phyloP scores from a whole-genome alignment of 371 early-diverging fungal genomes.

The Apophysomyces elegans region DNA sequence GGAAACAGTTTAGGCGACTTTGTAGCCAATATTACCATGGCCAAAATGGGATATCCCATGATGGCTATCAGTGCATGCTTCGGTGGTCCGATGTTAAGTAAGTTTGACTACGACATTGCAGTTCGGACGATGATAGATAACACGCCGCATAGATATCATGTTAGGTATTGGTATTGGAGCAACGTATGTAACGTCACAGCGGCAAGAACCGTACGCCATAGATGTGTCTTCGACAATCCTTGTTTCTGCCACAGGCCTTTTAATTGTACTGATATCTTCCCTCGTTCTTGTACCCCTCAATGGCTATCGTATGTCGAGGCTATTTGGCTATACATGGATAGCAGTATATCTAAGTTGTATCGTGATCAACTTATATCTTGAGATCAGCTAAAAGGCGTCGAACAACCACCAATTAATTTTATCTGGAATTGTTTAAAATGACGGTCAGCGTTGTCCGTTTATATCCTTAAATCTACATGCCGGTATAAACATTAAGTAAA shows the following conservation, averaged over 20 bases:
- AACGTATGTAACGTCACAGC: conserved; percentile 55
- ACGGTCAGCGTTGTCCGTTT: too few species aligned
- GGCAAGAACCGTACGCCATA: conserved; percentile 49
- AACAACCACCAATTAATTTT: background rate
- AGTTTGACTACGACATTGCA: conserved; percentile 16
- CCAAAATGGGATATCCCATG: conserved; percentile 79
- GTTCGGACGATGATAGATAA: background rate
- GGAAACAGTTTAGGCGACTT: conserved; percentile 89
- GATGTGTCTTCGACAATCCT: conserved; percentile 57
- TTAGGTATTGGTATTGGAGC: conserved; percentile 78
- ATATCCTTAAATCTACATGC: too few species aligned
- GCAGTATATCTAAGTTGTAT: conserved; percentile 56
- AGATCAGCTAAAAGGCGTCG: conserved; percentile 31
- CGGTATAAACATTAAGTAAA: too few species aligned
- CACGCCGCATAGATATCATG: conserved; percentile 60
- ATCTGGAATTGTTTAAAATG: background rate
- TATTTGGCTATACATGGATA: conserved; percentile 59
- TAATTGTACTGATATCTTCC: conserved; percentile 48
- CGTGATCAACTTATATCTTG: conserved; percentile 53
- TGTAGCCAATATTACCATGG: conserved; percentile 84
- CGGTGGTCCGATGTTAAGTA: conserved; percentile 84
- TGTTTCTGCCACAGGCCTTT: conserved; percentile 54
- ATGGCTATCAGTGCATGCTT: conserved; percentile 90
- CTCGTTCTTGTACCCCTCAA: conserved; percentile 59
- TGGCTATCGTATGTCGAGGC: conserved; percentile 53